Evolutionary conservation across 257 asterid genomes (phyloP), one percentile per base, ranked within the genome.

Genomic region (Jacaranda mimosifolia): DNA sequence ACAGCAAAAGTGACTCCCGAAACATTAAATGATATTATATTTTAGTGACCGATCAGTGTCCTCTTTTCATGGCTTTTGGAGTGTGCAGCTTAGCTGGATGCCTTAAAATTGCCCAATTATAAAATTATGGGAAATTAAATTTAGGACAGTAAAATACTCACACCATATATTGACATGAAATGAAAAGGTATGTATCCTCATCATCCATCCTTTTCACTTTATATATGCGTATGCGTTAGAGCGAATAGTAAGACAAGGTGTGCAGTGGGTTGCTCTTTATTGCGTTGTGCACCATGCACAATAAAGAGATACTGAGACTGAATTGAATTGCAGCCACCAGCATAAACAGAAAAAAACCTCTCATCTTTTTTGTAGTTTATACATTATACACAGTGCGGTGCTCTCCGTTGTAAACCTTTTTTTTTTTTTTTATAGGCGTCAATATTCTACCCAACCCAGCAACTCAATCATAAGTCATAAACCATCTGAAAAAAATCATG

Each of bases 151-250:
- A n/a, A 51, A 14, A 13, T 43, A 48, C 48, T 39, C 63, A 46
- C 62, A 26, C 19, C 21, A 39, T n/a, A 17, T 0, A 26, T 26
- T 19, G 73, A 78, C 67, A 38, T 60, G 63, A 70, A 70, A 60
- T 62, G 9, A 38, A 78, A 71, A 63, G 78, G 60, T 8, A 3
- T 52, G 32, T 4, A n/a, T 72, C 68, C 46, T 42, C 7, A 42
- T 42, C 9, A 78, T 71, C 68, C 3, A 51, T 71, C 82, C 15
- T 49, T 78, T 72, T 71, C 78, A 63, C 21, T 52, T n/a, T 56
- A 35, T 70, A 57, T n/a, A 18, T 49, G 10, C 13, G 12, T 14
- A 14, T 39, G 14, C 11, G 3, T 39, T 11, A 1, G 53, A 5
- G 21, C 12, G 48, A 43, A 59, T 58, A 43, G 45, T 68, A 59